These are phyloP conservation scores for Coemansia sp. DNA, from an alignment of 192 early-diverging fungal genomes.

Conservation along the genomic window DNA sequence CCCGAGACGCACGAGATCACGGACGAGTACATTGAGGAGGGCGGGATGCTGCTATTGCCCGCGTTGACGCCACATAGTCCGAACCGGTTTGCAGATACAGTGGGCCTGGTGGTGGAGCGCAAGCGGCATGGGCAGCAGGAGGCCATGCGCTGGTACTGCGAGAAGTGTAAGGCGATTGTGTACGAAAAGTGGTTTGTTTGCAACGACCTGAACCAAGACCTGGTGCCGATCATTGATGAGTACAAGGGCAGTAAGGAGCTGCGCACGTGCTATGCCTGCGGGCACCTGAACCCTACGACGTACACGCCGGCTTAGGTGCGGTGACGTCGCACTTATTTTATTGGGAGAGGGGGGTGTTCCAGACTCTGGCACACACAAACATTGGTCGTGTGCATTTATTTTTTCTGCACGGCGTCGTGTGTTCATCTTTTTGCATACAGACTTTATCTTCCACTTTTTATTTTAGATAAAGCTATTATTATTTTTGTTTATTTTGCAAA, in stretches of 20 bases:
- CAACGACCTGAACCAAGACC: slow-evolving; percentile 81
- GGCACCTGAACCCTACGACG: slow-evolving; percentile 55
- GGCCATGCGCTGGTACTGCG: slow-evolving; percentile 94
- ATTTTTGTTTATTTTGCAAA: background rate
- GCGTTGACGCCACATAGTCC: slow-evolving; percentile 95
- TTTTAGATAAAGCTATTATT: background rate
- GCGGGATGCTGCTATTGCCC: slow-evolving; percentile 95
- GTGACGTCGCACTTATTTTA: background rate
- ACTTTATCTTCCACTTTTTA: background rate
- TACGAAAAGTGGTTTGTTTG: slow-evolving; percentile 92
- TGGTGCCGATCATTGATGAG: slow-evolving; percentile 89
- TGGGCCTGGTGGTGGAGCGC: slow-evolving; percentile 95
- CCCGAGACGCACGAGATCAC: slow-evolving; percentile 60
- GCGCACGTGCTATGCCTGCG: slow-evolving; percentile 78
- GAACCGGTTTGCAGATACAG: slow-evolving; percentile 86
- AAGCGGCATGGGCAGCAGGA: slow-evolving; percentile 78
- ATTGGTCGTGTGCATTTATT: background rate
- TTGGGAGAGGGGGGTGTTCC: background rate
- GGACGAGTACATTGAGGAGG: slow-evolving; percentile 87
- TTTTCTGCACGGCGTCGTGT: background rate
- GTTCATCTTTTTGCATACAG: background rate
- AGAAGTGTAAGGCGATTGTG: slow-evolving; percentile 76
- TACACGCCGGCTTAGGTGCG: slow-evolving; percentile 10
- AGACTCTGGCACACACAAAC: background rate
- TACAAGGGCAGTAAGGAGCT: slow-evolving; percentile 66